Base-by-base conservation (phyloP, 768 basidiomycete genomes). In the Ramaria rubella region DNA sequence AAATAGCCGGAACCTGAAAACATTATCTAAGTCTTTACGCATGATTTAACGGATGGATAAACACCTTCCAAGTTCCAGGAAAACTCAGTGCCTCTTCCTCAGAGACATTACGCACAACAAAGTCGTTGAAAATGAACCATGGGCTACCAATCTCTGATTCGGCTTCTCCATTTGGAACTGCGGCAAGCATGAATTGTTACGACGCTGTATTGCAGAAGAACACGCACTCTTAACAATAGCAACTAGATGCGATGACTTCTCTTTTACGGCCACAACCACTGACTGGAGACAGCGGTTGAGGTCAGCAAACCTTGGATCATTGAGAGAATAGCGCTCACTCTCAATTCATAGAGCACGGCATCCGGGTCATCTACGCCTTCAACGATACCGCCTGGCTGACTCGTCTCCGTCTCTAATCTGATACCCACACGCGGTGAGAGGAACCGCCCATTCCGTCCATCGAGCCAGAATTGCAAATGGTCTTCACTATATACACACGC, bases 111-210 rank as follows among this genome's bases (percentile, higher is more conserved):
- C 77, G 77, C 12, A 99, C 96, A 1, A 85, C 77, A 65, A 99
- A 99, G 65, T 99, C 96, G 65, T 99, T 99, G 82, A 98, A 98
- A 54, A 98, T 69, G 64, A 87, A 87, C 96, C 96, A 99, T 1
- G 83, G 81, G 53, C 81, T 83, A 23, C 61, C 64, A 19, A 61
- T 61, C 52, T 74, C 70, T 1, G 65, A 56, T 11, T 73, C 65
- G 7, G 65, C 68, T 64, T 85, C 83, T 1, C 80, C 80, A 56
- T 86, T 83, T 0, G 89, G 89, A 36, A 94, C 90, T 92, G 60
- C 4, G 27, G 23, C 40, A 51, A 21, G 38, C 23, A 42, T 55
- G 21, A 27, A 55, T 34, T 58, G 55, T 40, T 26, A 14, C 14
- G 34, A 12, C 19, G 40, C 17, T 31, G 43, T 42, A 1, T 33